These are phyloP conservation scores for Colletotrichum zoysiae DNA, from an alignment of 2,329 filamentous ascomycete species.

Conservation along the genomic window DNA sequence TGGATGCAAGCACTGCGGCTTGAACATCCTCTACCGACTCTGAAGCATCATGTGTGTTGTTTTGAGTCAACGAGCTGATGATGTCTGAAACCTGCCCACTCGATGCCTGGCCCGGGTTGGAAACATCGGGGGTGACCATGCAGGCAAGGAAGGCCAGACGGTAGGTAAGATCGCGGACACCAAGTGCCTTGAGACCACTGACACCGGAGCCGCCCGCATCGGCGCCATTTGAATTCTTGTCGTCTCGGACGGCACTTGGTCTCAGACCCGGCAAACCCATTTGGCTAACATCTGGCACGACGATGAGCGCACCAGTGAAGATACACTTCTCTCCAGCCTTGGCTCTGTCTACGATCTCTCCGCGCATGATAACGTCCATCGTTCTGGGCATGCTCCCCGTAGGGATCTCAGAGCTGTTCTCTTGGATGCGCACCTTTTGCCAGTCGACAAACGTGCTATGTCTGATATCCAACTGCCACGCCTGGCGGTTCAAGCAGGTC, in stretches of 20 bases:
- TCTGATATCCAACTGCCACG: conserved; percentile 97
- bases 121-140: conserved; percentile 93
- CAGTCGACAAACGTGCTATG: conserved; percentile 99
- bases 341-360: conserved; percentile 96
- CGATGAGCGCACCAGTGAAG: conserved; percentile 95
- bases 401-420: conserved; percentile 98
- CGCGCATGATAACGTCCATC: conserved; percentile 95
- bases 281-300: conserved; percentile 96
- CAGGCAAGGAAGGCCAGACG: conserved; percentile 96
- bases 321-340: conserved; percentile 99
- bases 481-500: conserved; percentile 87
- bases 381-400: conserved; percentile 99
- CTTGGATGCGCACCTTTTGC: conserved; percentile 98
- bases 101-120: conserved; percentile 80
- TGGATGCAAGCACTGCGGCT: conserved; percentile 85
- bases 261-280: conserved; percentile 88
- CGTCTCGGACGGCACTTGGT: conserved; percentile 87
- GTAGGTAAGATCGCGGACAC: conserved; percentile 95
- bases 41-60: conserved; percentile 73
- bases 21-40: conserved; percentile 88
- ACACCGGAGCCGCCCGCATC: conserved; percentile 89
- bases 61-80: conserved; percentile 84
- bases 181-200: conserved; percentile 88
- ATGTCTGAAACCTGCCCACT: conserved; percentile 86
- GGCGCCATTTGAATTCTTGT: conserved; percentile 76